Base-by-base conservation (phyloP, 1,284 basidiomycete species). In the Schizophyllum amplum region DNA sequence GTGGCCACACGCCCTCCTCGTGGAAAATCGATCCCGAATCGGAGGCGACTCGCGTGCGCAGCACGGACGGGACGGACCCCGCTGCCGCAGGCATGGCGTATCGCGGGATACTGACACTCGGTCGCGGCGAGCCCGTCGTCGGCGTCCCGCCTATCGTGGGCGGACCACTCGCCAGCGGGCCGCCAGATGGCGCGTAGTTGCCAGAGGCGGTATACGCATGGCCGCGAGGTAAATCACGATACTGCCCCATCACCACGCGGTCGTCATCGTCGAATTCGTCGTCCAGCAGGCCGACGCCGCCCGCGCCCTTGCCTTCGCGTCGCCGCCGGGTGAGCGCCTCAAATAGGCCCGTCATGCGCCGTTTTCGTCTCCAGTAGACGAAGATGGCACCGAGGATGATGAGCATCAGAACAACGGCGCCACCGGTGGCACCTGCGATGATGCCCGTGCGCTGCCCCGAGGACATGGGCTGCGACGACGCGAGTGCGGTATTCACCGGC, bases 1-100 rank as follows among this genome's bases (percentile, higher is more conserved):
- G 78, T 4, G 75, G 76, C 76, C 77, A 80, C 2, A 81, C 70
- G 13, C 69, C 71, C 20, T 69, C 71, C 59, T 82, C 81, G 23
- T 73, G 72, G 72, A 81, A 82, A 17, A 78, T 68, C 1, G 75
- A 77, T 5, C 78, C 79, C 5, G 73, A 70, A 56, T 76, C 77
- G 15, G 70, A 68, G 15, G 48, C 48, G 13, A 50, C 5, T 72
- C 74, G 52, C 75, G 71, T 55, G 73, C 65, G 42, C 75, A 74
- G 52, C 76, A 65, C 6, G 77, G 65, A 42, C 27, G 69, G 48
- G 3, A 20, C 22, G 15, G 48, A 50, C 4, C 48, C 24, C 13
- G 48, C 48, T 9, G 48, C 20, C 11, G 48, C 21, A 21, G 48
- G 11, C 48, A 71, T 7, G 74, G 74, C 52, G 49, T 60, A 54